Percentiles rank a stretch among this genome's conserved stretches.
Evolutionary conservation across 1,284 basidiomycete species (phyloP).

Genomic region (Trichosporon coremiiforme): DNA sequence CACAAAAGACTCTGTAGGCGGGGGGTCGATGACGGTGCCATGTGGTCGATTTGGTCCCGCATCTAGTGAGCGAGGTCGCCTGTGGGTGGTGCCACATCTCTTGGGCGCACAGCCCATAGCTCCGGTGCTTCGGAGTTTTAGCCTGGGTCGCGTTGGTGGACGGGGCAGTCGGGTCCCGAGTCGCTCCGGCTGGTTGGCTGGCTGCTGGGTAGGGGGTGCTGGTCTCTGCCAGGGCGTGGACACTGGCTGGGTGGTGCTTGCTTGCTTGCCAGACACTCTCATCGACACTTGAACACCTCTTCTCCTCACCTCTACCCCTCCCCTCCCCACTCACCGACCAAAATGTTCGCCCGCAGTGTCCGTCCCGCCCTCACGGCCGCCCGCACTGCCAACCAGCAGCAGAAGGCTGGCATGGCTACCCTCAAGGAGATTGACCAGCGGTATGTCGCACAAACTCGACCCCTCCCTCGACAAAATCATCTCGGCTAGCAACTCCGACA

Average conservation of each 20-base stretch:
- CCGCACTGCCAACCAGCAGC: constrained; percentile 61
- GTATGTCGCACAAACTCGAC: too few species aligned
- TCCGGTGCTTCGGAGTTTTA: constrained; percentile 17
- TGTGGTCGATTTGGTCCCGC: constrained; percentile 15
- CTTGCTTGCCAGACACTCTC: constrained; percentile 24
- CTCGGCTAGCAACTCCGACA: constrained; percentile 15
- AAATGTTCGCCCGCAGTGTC: constrained; percentile 64
- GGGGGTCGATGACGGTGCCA: neutral
- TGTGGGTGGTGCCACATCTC: constrained; percentile 9
- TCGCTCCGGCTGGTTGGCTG: constrained; percentile 23
- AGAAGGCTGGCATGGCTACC: constrained; percentile 87
- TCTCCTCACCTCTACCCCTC: constrained; percentile 21
- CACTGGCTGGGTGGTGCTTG: neutral
- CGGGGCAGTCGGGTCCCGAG: constrained; percentile 16
- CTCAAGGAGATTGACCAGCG: constrained; percentile 96
- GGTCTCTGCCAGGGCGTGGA: neutral
- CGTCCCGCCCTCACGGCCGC: constrained; percentile 62
- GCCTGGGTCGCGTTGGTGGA: neutral
- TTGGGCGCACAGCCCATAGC: too few species aligned
- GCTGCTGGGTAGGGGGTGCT: neutral
- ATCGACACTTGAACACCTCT: constrained; percentile 25
- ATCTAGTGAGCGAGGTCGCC: neutral
- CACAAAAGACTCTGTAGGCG: constrained; percentile 15
- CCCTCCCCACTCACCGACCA: constrained; percentile 30
- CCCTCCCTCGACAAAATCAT: constrained; percentile 18